Base-by-base conservation (phyloP, 1,284 basidiomycete species). In the Neonothopanus nambi region DNA sequence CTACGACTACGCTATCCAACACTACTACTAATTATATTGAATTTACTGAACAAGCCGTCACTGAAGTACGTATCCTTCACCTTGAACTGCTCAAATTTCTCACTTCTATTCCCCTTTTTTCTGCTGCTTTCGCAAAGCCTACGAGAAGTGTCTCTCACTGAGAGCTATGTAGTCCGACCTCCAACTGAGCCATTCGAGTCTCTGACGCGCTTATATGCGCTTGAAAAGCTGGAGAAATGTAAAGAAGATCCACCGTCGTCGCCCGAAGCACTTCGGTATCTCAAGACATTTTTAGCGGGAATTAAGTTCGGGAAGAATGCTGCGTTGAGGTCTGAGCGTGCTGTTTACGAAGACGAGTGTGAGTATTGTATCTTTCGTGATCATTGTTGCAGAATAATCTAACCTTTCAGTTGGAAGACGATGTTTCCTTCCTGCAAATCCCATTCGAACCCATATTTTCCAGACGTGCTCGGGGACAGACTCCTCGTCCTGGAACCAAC, bases 1-100 rank as follows among this genome's bases (percentile, higher is more conserved):
- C 20, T 67, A 79, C 17, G 70, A 77, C 39, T 87, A 87, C 59
- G 75, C 70, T 6, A 69, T 72, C 21, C 65, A 64, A n/a, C 79
- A 87, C 65, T 67, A 79, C 82, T 0, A 76, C 68, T 47, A 73
- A 85, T 61, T 77, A 86, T 63, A 66, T 81, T 36, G 65, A 71
- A n/a, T 81, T 77, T 61, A 84, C 83, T 2, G 71, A 80, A 57
- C 63, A 70, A 50, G 68, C 72, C 2, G 76, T 80, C 6, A 63
- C 73, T 39, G 72, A 81, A 61, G 85, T 79, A 57, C 47, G 72
- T 65, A 8, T 42, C 42, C 11, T 23, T 41, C 13, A 28, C 47
- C 26, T 52, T 40, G 26, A 41, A 41, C 21, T 23, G 36, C 33
- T 21, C 20, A 28, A 42, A 33, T 33, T 9, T 33, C 2, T 6